These are phyloP conservation scores for Akanthomyces uredinophilus DNA, from an alignment of 2,329 filamentous ascomycete species.

Conservation along the genomic window DNA sequence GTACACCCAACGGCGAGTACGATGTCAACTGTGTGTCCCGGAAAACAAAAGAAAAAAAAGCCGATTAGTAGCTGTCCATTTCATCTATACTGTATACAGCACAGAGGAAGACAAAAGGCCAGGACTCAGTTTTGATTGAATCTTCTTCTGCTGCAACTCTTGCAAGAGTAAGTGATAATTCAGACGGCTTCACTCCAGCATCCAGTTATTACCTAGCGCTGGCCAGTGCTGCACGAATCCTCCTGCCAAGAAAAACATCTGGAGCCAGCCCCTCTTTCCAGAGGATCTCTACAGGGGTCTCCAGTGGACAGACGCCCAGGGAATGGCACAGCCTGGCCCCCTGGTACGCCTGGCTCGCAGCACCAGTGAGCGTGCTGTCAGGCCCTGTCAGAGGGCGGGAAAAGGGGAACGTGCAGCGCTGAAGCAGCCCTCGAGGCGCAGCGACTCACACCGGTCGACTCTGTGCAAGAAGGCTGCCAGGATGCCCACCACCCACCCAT, in stretches of 20 bases:
- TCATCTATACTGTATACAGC: too few relatives aligned
- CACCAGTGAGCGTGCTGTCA: neutral
- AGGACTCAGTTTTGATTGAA: too few relatives aligned
- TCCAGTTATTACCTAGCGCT: too few relatives aligned
- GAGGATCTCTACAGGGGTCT: neutral
- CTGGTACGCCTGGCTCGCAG: neutral
- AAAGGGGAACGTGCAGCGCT: neutral
- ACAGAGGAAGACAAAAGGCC: too few relatives aligned
- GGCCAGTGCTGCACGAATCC: neutral
- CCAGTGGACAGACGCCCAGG: neutral
- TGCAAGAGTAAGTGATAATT: too few relatives aligned
- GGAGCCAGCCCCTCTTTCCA: neutral
- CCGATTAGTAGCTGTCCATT: too few relatives aligned
- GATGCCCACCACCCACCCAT: neutral
- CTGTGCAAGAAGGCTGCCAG: neutral
- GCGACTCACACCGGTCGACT: neutral
- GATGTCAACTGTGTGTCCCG: too few relatives aligned
- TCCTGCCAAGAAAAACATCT: slow-evolving; percentile 5
- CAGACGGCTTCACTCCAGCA: too few relatives aligned
- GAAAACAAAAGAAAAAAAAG: too few relatives aligned
- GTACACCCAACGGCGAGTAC: too few relatives aligned
- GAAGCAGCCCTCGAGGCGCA: neutral
- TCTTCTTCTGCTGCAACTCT: neutral
- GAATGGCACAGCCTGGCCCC: neutral
- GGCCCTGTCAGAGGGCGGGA: neutral